Base-by-base conservation (phyloP, 176 grass and related monocot species). In the Rhynchospora tenuis region DNA sequence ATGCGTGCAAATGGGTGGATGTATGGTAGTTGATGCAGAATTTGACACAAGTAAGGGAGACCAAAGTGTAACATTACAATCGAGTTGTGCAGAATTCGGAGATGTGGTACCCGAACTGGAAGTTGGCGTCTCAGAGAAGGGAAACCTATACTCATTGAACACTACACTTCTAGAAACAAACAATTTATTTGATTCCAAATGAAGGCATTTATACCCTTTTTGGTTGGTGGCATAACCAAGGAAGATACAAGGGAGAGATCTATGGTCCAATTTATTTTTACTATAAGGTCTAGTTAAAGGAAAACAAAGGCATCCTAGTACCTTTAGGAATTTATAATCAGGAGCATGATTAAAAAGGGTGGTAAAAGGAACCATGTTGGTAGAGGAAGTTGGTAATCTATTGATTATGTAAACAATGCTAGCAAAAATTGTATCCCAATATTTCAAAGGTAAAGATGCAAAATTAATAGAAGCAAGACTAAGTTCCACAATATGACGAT, bases 21-120 rank as follows among this genome's bases (percentile, higher is more conserved):
- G n/a, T n/a, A n/a, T n/a, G n/a, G n/a, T n/a, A n/a, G n/a, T n/a
- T n/a, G n/a, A n/a, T n/a, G n/a, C n/a, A n/a, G n/a, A n/a, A n/a
- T n/a, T n/a, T n/a, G n/a, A n/a, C n/a, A n/a, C n/a, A n/a, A n/a
- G n/a, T n/a, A n/a, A n/a, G n/a, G n/a, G n/a, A n/a, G n/a, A n/a
- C n/a, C n/a, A 3, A 33, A 33, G 1, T 33, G 31, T 33, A 1
- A 33, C 1, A 3, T 3, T 33, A 3, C 3, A 33, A 3, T 3
- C 3, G 1, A 1, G 3, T 1, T 33, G 3, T 1, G 31, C 3
- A 3, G 1, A 3, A 1, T 3, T 3, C 3, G 31, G 3, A 3
- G 3, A 33, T n/a, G n/a, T n/a, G n/a, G 31, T 3, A 33, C 31
- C 3, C 3, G 31, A 33, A 3, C 31, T 33, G 61, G 48, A 2